Conservation (phyloP, 352 stramenopile genomes). For the Phytophthora crassamura region DNA sequence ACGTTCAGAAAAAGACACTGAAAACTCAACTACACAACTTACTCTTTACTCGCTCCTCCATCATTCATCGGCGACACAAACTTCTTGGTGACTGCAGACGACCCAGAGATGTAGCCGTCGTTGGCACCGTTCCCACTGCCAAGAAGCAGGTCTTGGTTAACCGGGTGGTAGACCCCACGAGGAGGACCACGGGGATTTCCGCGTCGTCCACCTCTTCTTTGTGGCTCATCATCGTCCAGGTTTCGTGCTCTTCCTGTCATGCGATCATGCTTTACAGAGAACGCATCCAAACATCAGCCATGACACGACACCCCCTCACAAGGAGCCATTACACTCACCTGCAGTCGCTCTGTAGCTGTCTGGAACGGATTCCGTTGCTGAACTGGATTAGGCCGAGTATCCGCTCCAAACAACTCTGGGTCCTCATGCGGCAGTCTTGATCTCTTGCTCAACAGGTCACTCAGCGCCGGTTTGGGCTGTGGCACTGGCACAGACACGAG, state of each 20-base stretch:
- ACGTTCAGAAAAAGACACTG: too few species aligned
- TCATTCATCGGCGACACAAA: slow-evolving; percentile 72
- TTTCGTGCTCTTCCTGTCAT: slow-evolving; percentile 50
- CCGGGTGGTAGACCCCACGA: slow-evolving; percentile 68
- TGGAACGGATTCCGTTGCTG: slow-evolving; percentile 66
- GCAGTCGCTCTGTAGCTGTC: slow-evolving; percentile 72
- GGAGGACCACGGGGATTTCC: slow-evolving; percentile 41
- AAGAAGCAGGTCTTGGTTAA: slow-evolving; percentile 78
- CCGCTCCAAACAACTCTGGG: slow-evolving; percentile 25
- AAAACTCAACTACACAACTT: neutral
- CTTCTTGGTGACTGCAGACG: slow-evolving; percentile 66
- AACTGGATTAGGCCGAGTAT: slow-evolving; percentile 12
- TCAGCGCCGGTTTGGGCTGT: slow-evolving; percentile 32
- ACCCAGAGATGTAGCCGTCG: slow-evolving; percentile 33
- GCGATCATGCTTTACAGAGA: slow-evolving; percentile 43
- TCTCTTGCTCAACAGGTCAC: slow-evolving; percentile 51
- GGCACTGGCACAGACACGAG: slow-evolving; percentile 9
- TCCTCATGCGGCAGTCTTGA: slow-evolving; percentile 30
- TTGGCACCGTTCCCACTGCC: slow-evolving; percentile 35
- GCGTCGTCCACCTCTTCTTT: slow-evolving; percentile 23
- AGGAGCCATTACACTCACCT: slow-evolving; percentile 34
- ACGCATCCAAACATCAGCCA: neutral
- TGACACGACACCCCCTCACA: neutral
- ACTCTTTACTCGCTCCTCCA: slow-evolving; percentile 26
- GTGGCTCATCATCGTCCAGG: slow-evolving; percentile 42